Percentiles rank a stretch among this genome's conserved stretches.
These are phyloP conservation scores for Microbotryomycetes sp. DNA, from an alignment of 1,284 basidiomycete species.

Conservation along the genomic window DNA sequence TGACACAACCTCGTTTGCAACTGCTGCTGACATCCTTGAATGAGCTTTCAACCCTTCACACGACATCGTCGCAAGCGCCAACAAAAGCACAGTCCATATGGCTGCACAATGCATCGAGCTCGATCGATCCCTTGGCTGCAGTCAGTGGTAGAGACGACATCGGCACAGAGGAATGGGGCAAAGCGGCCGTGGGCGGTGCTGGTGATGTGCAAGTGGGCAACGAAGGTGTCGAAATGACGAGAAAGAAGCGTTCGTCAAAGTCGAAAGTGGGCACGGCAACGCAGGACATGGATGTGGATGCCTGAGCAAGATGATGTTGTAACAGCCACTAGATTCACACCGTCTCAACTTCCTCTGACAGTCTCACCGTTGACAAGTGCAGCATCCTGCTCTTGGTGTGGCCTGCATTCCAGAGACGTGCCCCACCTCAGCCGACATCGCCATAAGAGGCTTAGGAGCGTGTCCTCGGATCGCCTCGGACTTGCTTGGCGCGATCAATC, in stretches of 20 bases:
- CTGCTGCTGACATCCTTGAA: slow-evolving; percentile 32
- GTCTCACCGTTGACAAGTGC: too few species aligned
- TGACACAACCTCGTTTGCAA: slow-evolving; percentile 23
- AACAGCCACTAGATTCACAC: too few species aligned
- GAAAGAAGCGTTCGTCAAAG: too few species aligned
- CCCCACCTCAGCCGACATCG: too few species aligned
- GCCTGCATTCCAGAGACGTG: too few species aligned
- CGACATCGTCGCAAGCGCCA: slow-evolving; percentile 13
- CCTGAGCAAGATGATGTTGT: too few species aligned
- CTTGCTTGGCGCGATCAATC: too few species aligned
- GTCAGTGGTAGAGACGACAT: slow-evolving; percentile 6
- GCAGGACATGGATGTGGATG: background rate
- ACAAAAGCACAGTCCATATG: slow-evolving; percentile 24
- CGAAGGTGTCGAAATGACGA: slow-evolving; percentile 24
- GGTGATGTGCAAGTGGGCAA: slow-evolving; percentile 31
- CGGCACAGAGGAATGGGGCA: slow-evolving; percentile 23
- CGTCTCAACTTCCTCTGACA: too few species aligned
- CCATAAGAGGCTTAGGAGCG: too few species aligned
- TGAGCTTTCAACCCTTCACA: slow-evolving; percentile 29
- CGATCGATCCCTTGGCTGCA: slow-evolving; percentile 27
- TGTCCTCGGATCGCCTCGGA: too few species aligned
- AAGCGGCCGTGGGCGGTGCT: slow-evolving; percentile 22
- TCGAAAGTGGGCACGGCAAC: too few species aligned
- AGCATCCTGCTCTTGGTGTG: too few species aligned
- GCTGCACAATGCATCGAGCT: slow-evolving; percentile 20